A percentile compares a stretch with the other conserved stretches of the same genome.
Evolutionary conservation across 2,329 filamentous ascomycete genomes (phyloP).

Genomic region (Fusarium albidum): DNA sequence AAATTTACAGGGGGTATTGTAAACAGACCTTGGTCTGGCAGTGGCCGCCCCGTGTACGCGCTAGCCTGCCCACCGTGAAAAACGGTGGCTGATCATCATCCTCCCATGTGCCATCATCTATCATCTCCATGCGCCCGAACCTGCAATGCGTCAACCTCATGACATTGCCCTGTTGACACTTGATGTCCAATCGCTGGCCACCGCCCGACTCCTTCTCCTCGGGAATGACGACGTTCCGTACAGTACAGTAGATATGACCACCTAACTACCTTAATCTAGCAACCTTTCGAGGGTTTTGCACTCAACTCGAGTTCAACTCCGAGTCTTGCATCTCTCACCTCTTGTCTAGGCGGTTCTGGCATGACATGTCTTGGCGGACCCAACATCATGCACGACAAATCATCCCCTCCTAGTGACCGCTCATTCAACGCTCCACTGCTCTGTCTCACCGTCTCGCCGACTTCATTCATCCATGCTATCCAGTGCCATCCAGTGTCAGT

Average conservation of each 20-base stretch:
- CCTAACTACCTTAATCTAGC: too few relatives aligned
- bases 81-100: conserved; percentile 11
- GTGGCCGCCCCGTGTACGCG: neutral
- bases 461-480: neutral
- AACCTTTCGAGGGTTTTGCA: too few relatives aligned
- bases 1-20: too few relatives aligned
- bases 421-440: neutral
- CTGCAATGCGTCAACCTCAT: neutral
- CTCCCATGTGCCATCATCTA: conserved; percentile 20
- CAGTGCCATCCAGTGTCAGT: neutral
- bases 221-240: too few relatives aligned
- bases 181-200: too few relatives aligned
- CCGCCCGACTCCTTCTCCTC: too few relatives aligned
- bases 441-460: neutral
- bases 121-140: neutral
- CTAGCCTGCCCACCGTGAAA: neutral
- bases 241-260: too few relatives aligned
- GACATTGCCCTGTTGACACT: neutral
- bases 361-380: neutral
- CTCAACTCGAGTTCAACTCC: too few relatives aligned
- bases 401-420: neutral
- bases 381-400: neutral
- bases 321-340: too few relatives aligned
- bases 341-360: too few relatives aligned
- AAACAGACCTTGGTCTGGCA: too few relatives aligned